Evolutionary conservation across 768 basidiomycete species (phyloP), one percentile per base, ranked within the genome.

Genomic region (Cytidiella melzeri): DNA sequence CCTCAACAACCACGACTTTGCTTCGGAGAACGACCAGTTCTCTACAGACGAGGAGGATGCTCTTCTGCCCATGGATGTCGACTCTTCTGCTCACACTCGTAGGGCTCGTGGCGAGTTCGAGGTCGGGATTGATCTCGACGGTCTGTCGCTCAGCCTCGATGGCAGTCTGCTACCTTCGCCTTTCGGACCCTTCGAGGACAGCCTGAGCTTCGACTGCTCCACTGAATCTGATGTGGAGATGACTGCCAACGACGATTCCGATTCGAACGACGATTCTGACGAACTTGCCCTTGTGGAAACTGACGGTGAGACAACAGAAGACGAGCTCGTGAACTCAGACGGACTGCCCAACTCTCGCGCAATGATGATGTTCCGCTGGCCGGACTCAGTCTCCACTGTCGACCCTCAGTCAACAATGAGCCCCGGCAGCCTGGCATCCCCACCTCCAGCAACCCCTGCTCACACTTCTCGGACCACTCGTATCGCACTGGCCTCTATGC

Each of bases 281-380:
- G 55, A 45, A 15, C 43, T 64, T 21, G 30, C 55, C 2, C 50
- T 65, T 25, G 58, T 55, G 30, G 78, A 74, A 34, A 76, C 70
- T 48, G 83, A 80, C 5, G 85, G 87, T 1, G 84, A 89, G 54
- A 87, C 87, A 3, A 90, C 89, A 1, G 88, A 90, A 60, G 85
- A 88, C 54, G 87, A 92, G 53, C 80, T 90, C 44, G 81, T 90
- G n/a, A 86, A 84, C 47, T 76, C 80, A 7, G 76, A 81, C 52
- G 80, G 83, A 48, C 69, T 87, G 5, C 84, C 82, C 23, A 90
- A 87, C 48, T 79, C 79, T n/a, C 80, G 79, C 48, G 84, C 85
- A 20, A 84, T 88, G 80, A 70, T 73, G 51, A 70, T 86, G 40
- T 86, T 88, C 70, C 77, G 71, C 57, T 76, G 81, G 55, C 88